phyloP scores from a whole-genome alignment of 768 basidiomycete genomes.

The Macrolepiota dolichaula region DNA sequence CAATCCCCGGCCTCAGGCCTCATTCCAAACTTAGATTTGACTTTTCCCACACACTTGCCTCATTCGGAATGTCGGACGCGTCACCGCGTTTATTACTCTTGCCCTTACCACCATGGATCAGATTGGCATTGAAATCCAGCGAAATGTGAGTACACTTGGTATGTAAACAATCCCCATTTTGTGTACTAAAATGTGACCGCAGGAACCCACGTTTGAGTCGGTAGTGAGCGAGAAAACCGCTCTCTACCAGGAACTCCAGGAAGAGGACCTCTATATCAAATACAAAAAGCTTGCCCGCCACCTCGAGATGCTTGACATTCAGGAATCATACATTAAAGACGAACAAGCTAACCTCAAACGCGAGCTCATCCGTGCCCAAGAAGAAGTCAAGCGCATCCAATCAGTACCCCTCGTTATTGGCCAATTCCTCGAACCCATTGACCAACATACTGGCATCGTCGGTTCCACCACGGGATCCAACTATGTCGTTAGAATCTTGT shows the following conservation, averaged over 20 bases:
- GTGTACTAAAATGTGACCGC: not conserved
- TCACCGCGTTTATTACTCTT: slow-evolving; percentile 33
- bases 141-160: slow-evolving; percentile 53
- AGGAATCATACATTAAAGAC: slow-evolving; percentile 97
- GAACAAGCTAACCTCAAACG: slow-evolving; percentile 97
- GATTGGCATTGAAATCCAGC: slow-evolving; percentile 81
- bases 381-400: slow-evolving; percentile 99
- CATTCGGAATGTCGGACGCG: slow-evolving; percentile 43
- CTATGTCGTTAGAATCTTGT: slow-evolving; percentile 96
- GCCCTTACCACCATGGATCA: slow-evolving; percentile 67
- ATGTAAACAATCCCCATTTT: not conserved
- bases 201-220: slow-evolving; percentile 91
- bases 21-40: not conserved
- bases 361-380: slow-evolving; percentile 96
- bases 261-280: slow-evolving; percentile 94
- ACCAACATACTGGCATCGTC: slow-evolving; percentile 95
- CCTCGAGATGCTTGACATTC: slow-evolving; percentile 90
- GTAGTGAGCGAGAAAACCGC: slow-evolving; percentile 88
- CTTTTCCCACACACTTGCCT: slow-evolving; percentile 16
- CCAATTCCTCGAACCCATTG: slow-evolving; percentile 98
- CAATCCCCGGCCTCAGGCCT: slow-evolving; percentile 3
- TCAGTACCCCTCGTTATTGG: slow-evolving; percentile 98
- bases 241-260: slow-evolving; percentile 81
- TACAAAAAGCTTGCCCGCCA: slow-evolving; percentile 96
- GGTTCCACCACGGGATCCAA: slow-evolving; percentile 97